Evolutionary conservation across 1,284 basidiomycete species (phyloP), one percentile per base, ranked within the genome.

Genomic region (Moesziomyces sp.): DNA sequence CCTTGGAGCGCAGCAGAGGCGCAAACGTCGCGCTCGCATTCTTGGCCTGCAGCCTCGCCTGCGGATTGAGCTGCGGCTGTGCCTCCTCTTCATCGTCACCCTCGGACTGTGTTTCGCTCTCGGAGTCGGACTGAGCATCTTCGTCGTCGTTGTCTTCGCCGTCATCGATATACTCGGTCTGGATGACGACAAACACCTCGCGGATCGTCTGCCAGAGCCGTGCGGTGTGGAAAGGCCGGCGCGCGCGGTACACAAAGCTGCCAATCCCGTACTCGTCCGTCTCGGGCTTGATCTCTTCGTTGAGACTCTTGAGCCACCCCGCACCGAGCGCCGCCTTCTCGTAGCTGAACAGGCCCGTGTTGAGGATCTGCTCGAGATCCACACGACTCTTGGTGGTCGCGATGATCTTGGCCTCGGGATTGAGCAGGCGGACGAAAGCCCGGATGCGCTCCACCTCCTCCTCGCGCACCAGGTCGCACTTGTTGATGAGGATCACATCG

Each of bases 401-500:
- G 46, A 86, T 71, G 57, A 86, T 74, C 45, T 81, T 82, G n/a
- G 85, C 85, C 11, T 57, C 60, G 7, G 86, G 86, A 70, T 87
- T 87, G 49, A 87, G 82, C 7, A 78, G 83, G 34, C 78, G 70
- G 59, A 87, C 74, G 28, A 87, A 71, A 0, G 74, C 60, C 19
- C 79, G 76, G 50, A 86, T 80, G 42, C 78, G 78, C 5, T 76
- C 78, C 18, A 87, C 59, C 28, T 85, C 79, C 3, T 75, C 73
- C 21, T 58, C 49, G 13, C 59, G 47, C 46, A 86, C 85, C 35
- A 86, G 66, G 62, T 85, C 85, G 52, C 74, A 80, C 69, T 87
- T 87, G 80, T 87, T 87, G 63, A 87, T 72, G 30, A 87, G 70
- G 59, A 87, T 81, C 40, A 86, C 84, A 74, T 87, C 83, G 46